Evolutionary conservation across 2,329 filamentous ascomycete species (phyloP).

Genomic region (Metarhizium brunneum): DNA sequence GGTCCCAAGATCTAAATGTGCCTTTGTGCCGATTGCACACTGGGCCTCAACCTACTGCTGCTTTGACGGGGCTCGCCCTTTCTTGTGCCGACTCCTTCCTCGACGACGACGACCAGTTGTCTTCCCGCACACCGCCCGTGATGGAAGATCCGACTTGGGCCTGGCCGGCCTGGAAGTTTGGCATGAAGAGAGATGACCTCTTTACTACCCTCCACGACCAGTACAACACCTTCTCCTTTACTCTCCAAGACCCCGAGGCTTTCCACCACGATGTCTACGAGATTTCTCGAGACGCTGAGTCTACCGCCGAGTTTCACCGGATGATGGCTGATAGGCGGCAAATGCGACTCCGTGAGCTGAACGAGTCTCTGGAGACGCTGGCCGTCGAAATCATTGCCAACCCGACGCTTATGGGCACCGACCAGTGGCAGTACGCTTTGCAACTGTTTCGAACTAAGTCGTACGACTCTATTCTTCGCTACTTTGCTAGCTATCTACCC

Average conservation of each 20-base stretch:
- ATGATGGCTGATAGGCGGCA: slow-evolving; percentile 44
- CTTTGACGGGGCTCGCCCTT: not conserved
- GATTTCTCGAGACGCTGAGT: slow-evolving; percentile 41
- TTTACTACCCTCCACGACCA: slow-evolving; percentile 48
- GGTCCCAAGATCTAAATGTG: slow-evolving; percentile 6
- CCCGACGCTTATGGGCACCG: slow-evolving; percentile 46
- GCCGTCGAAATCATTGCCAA: slow-evolving; percentile 54
- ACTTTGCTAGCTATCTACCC: slow-evolving; percentile 50
- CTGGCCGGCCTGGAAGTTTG: slow-evolving; percentile 56
- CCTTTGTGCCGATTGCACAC: slow-evolving; percentile 6
- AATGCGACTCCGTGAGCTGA: slow-evolving; percentile 44
- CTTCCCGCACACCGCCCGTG: slow-evolving; percentile 9
- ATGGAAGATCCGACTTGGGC: slow-evolving; percentile 47
- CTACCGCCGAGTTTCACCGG: slow-evolving; percentile 44
- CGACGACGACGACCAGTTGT: not conserved
- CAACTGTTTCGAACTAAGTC: slow-evolving; percentile 51
- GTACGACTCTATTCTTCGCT: slow-evolving; percentile 50
- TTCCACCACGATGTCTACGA: slow-evolving; percentile 55
- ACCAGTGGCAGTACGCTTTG: slow-evolving; percentile 49
- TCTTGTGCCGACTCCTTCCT: not conserved
- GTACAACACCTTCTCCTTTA: slow-evolving; percentile 48
- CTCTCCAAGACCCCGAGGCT: slow-evolving; percentile 49
- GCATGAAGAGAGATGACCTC: slow-evolving; percentile 50
- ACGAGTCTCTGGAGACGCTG: slow-evolving; percentile 45
- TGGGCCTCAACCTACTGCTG: not conserved